Evolutionary conservation across 306 rosid species (phyloP).

Genomic region (Echinosophora koreensis): DNA sequence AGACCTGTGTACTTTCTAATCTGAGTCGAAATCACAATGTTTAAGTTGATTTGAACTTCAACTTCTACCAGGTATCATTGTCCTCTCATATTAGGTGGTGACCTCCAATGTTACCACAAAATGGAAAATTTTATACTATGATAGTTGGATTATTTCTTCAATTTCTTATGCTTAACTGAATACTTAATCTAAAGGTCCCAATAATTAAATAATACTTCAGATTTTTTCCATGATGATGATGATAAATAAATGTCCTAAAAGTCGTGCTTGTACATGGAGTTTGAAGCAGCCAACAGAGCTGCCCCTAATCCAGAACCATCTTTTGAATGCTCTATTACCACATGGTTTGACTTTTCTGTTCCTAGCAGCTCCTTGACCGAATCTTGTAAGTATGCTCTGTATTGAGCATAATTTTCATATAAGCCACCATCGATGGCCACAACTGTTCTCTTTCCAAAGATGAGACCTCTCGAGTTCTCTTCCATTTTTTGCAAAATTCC

Average conservation of each 20-base stretch:
- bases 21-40: not conserved
- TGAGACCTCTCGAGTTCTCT: slow-evolving; percentile 64
- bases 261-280: slow-evolving; percentile 67
- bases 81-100: not conserved
- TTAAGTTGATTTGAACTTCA: not conserved
- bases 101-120: slow-evolving; percentile 8
- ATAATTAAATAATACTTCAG: slow-evolving; percentile 16
- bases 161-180: slow-evolving; percentile 36
- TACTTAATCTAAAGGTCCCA: slow-evolving; percentile 11
- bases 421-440: slow-evolving; percentile 97
- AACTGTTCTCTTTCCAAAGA: slow-evolving; percentile 82
- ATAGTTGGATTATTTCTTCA: not conserved
- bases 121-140: not conserved
- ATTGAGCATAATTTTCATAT: slow-evolving; percentile 85
- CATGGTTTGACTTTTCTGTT: slow-evolving; percentile 61
- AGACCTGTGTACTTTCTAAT: too few species aligned
- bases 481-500: slow-evolving; percentile 91
- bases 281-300: slow-evolving; percentile 94
- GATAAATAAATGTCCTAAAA: slow-evolving; percentile 38
- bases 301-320: slow-evolving; percentile 98
- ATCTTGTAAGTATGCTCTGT: slow-evolving; percentile 65
- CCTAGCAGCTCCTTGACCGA: slow-evolving; percentile 79
- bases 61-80: not conserved
- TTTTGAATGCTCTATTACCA: slow-evolving; percentile 75
- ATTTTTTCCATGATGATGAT: not conserved